Evolutionary conservation across 441 rosid genomes (phyloP).

Genomic region (Manihot esculenta): DNA sequence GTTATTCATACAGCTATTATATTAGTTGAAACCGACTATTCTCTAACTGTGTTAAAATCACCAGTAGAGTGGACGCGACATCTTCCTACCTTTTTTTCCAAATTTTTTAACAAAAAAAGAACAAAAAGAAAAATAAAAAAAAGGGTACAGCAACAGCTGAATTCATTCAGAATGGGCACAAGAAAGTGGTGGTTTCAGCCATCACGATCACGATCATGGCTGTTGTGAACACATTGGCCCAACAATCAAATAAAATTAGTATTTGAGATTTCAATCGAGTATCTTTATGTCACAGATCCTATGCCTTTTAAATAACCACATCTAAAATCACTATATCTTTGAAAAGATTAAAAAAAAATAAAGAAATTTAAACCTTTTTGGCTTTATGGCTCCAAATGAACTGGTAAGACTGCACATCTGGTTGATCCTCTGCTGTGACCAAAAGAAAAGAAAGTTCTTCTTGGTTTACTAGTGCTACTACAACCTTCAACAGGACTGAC

Average conservation of each 20-base stretch:
- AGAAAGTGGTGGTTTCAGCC: constrained; percentile 21
- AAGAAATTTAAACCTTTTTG: constrained; percentile 1
- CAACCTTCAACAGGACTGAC: constrained; percentile 48
- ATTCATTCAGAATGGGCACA: background rate
- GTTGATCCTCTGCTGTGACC: constrained; percentile 68
- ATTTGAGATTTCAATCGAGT: constrained; percentile 25
- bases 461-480: constrained; percentile 50
- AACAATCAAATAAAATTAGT: constrained; percentile 17
- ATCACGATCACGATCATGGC: constrained; percentile 24
- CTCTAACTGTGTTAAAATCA: constrained; percentile 22
- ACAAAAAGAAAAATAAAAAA: background rate
- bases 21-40: constrained; percentile 22
- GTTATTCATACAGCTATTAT: constrained; percentile 22
- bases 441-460: constrained; percentile 76
- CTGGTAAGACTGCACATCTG: constrained; percentile 63
- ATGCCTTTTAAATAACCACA: constrained; percentile 16
- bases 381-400: constrained; percentile 54
- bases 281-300: constrained; percentile 20
- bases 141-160: background rate
- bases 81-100: background rate
- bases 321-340: constrained; percentile 30
- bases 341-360: constrained; percentile 10
- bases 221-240: background rate
- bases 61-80: constrained; percentile 8
- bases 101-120: background rate